Percentiles rank a stretch among this genome's conserved stretches.
phyloP scores from a whole-genome alignment of 805 yeast species.

The Metschnikowia anglica region DNA sequence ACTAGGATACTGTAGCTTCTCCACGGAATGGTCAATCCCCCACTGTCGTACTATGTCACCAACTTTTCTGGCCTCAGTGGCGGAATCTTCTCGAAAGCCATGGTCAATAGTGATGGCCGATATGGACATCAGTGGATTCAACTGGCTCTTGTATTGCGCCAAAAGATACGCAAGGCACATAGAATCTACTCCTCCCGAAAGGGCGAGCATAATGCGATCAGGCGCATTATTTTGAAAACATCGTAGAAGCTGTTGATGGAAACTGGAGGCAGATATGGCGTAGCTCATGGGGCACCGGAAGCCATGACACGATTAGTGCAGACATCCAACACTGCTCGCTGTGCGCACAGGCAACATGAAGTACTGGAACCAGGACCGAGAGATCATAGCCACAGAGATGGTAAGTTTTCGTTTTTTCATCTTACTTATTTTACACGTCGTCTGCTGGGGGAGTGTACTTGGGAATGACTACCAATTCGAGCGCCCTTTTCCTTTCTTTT shows the following conservation, averaged over 20 bases:
- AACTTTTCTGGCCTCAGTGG: slow-evolving; percentile 48
- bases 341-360: no score
- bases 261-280: slow-evolving; percentile 4
- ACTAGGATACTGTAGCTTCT: slow-evolving; percentile 24
- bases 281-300: no score
- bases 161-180: slow-evolving; percentile 62
- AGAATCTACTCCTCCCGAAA: slow-evolving; percentile 84
- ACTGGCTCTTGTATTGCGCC: slow-evolving; percentile 30
- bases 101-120: slow-evolving; percentile 70
- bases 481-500: no score
- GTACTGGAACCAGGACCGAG: no score
- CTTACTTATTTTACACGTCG: no score
- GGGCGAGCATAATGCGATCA: slow-evolving; percentile 48
- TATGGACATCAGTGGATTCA: slow-evolving; percentile 33
- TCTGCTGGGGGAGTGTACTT: no score
- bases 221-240: slow-evolving; percentile 24
- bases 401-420: no score
- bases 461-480: no score
- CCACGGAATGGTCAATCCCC: slow-evolving; percentile 36
- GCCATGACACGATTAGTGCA: no score
- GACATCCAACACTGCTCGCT: no score
- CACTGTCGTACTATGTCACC: slow-evolving; percentile 30
- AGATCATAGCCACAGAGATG: no score
- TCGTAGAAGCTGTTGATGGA: slow-evolving; percentile 10
- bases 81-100: slow-evolving; percentile 48